These are phyloP conservation scores for Penicillium rolfsii DNA, from an alignment of 2,329 filamentous ascomycete species.

Conservation along the genomic window DNA sequence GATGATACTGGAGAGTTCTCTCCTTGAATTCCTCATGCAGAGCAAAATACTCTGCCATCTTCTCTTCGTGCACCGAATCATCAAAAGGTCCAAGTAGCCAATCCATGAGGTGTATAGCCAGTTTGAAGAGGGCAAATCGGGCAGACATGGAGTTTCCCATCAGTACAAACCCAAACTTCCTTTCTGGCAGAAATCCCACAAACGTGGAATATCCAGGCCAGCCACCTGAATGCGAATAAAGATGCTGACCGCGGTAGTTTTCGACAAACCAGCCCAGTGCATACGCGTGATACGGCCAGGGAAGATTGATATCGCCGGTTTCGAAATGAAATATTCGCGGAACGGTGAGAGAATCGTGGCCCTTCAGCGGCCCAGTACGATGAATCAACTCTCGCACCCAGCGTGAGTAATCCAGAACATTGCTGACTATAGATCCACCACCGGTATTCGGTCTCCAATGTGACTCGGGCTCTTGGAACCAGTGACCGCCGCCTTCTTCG, in stretches of 20 bases:
- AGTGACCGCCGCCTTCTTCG: constrained; percentile 15
- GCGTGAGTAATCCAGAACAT: constrained; percentile 31
- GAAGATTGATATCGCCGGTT: constrained; percentile 12
- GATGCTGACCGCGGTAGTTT: constrained; percentile 25
- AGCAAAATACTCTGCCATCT: constrained; percentile 9
- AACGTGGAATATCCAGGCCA: constrained; percentile 29
- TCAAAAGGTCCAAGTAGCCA: constrained; percentile 16
- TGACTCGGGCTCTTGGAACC: constrained; percentile 20
- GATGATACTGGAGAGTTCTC: not conserved
- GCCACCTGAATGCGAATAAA: constrained; percentile 30
- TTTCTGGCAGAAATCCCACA: constrained; percentile 30
- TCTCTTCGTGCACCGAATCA: constrained; percentile 5
- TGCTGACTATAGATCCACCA: constrained; percentile 32
- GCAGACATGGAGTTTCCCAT: constrained; percentile 27
- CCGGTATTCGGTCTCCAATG: constrained; percentile 26
- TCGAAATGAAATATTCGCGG: constrained; percentile 20
- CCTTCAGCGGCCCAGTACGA: constrained; percentile 21
- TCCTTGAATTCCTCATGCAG: constrained; percentile 9
- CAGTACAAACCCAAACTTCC: constrained; percentile 28
- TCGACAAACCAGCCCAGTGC: constrained; percentile 31
- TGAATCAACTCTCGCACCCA: constrained; percentile 31
- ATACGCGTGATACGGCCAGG: constrained; percentile 23
- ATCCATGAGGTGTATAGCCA: constrained; percentile 18
- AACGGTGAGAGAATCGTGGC: constrained; percentile 20
- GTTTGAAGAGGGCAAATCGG: not conserved